phyloP scores from a whole-genome alignment of 1,139 yeast genomes.

The Groenewaldozyma sp. region DNA sequence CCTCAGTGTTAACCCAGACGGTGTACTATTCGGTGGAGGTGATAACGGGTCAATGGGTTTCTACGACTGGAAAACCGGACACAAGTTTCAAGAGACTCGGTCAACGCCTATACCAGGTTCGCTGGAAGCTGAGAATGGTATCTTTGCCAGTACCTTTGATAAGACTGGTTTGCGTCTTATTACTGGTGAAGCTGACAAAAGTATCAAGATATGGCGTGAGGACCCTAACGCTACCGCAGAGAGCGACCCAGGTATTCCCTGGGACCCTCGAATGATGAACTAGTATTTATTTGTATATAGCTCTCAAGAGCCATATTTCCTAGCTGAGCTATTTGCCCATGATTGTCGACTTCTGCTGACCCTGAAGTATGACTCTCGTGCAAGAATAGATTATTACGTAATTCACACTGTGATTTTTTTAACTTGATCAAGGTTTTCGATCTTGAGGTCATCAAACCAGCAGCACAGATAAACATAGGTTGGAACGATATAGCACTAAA shows the following conservation, averaged over 20 bases:
- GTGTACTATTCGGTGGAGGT: conserved; percentile 70
- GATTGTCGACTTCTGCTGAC: conserved; percentile 88
- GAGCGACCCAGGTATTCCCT: conserved; percentile 40
- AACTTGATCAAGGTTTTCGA: no score
- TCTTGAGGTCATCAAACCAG: no score
- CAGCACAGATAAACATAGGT: no score
- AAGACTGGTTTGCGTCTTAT: conserved; percentile 69
- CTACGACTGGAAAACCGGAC: conserved; percentile 70
- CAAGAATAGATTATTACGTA: no score
- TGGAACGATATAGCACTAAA: no score
- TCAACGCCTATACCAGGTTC: conserved; percentile 64
- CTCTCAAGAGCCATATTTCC: neutral
- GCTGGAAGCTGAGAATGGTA: conserved; percentile 54
- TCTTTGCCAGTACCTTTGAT: conserved; percentile 69
- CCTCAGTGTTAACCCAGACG: conserved; percentile 54
- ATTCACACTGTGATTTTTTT: no score
- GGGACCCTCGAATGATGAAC: conserved; percentile 31
- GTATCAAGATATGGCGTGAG: conserved; percentile 75
- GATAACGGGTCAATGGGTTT: conserved; percentile 75
- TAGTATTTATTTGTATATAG: conserved; percentile 1
- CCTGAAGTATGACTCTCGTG: no score
- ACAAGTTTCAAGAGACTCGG: conserved; percentile 43
- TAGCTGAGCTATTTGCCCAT: no score
- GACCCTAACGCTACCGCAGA: conserved; percentile 39
- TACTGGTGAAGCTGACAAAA: conserved; percentile 86